Conservation (phyloP, 345 rosid species). For the Geranium brycei region DNA sequence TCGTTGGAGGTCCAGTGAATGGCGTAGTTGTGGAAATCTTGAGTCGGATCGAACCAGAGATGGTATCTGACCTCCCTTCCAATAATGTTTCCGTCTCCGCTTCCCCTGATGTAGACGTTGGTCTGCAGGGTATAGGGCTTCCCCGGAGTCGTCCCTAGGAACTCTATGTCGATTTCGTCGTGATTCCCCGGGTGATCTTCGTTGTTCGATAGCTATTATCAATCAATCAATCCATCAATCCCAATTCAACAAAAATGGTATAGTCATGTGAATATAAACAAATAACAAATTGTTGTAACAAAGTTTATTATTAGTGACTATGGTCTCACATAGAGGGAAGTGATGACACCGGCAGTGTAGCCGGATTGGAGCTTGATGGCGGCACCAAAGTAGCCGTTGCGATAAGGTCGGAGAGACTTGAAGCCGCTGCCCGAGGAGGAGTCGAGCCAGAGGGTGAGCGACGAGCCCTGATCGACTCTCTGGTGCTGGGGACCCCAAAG, state of each 20-base stretch:
- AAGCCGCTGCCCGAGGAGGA: slow-evolving; percentile 75
- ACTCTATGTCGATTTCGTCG: slow-evolving; percentile 82
- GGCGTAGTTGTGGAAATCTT: slow-evolving; percentile 67
- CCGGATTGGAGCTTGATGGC: slow-evolving; percentile 77
- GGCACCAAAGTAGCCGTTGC: slow-evolving; percentile 76
- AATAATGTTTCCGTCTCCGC: slow-evolving; percentile 61
- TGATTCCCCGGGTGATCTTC: slow-evolving; percentile 74
- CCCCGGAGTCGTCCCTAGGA: slow-evolving; percentile 62
- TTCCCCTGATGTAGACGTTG: slow-evolving; percentile 77
- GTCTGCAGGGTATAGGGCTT: slow-evolving; percentile 81
- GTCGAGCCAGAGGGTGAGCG: slow-evolving; percentile 68
- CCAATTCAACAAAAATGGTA: neutral
- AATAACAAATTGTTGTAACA: neutral
- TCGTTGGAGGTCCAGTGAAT: slow-evolving; percentile 53
- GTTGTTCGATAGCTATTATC: slow-evolving; percentile 65
- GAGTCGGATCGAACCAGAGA: slow-evolving; percentile 89
- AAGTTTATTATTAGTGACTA: neutral
- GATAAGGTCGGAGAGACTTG: slow-evolving; percentile 55
- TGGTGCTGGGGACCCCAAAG: slow-evolving; percentile 91
- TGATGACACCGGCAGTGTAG: slow-evolving; percentile 86
- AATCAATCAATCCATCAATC: neutral
- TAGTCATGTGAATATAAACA: neutral
- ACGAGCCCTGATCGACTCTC: slow-evolving; percentile 34
- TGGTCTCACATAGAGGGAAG: slow-evolving; percentile 56
- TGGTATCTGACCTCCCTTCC: slow-evolving; percentile 74